phyloP scores from a whole-genome alignment of 78 protist species.

The Emiliania huxleyi region DNA sequence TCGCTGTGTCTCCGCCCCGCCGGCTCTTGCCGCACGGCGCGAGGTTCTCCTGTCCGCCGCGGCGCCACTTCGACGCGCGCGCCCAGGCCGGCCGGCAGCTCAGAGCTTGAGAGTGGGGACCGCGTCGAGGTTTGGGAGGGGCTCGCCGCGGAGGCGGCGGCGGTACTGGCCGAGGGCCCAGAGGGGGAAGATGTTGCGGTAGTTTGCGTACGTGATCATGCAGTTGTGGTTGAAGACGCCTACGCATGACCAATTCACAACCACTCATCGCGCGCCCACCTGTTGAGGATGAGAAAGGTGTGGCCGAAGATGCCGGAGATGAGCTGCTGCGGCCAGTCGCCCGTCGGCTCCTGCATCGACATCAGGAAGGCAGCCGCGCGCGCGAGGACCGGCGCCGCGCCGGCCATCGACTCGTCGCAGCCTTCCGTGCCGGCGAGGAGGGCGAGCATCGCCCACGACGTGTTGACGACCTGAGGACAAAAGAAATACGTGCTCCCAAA shows the following conservation, averaged over 20 bases:
- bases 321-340: slow-evolving; percentile 87
- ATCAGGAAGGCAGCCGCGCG: not conserved
- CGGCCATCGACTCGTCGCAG: not conserved
- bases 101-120: not conserved
- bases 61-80: no score
- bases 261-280: no score
- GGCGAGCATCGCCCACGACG: slow-evolving; percentile 89
- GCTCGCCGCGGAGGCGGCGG: not conserved
- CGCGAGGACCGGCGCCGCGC: not conserved
- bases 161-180: slow-evolving; percentile 89
- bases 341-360: slow-evolving; percentile 43
- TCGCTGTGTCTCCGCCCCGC: no score
- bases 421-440: slow-evolving; percentile 59
- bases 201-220: slow-evolving; percentile 82
- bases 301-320: no score
- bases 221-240: slow-evolving; percentile 91
- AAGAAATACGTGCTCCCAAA: no score
- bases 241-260: no score
- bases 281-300: no score
- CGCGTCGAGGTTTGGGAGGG: not conserved
- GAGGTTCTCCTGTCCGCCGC: no score
- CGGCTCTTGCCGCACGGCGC: no score
- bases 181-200: slow-evolving; percentile 82
- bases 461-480: slow-evolving; percentile 76
- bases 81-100: no score